Conservation (phyloP, 2,329 filamentous ascomycete species). For the Fusarium dimerum region DNA sequence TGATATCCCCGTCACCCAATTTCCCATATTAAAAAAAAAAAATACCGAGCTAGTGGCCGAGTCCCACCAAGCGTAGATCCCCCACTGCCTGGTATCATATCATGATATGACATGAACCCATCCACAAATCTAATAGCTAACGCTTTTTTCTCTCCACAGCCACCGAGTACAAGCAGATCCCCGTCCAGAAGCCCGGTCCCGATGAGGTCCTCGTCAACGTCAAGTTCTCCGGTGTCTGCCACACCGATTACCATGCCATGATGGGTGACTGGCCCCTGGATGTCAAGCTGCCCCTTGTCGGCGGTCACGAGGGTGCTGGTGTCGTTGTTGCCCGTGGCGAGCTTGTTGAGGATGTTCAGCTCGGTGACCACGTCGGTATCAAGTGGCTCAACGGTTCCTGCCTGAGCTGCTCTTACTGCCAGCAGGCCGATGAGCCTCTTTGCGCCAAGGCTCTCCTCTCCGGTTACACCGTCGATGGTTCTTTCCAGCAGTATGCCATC, state of each 20-base stretch:
- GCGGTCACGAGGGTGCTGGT: slow-evolving; percentile 79
- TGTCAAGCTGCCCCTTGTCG: slow-evolving; percentile 83
- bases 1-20: slow-evolving; percentile 1
- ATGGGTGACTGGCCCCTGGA: slow-evolving; percentile 86
- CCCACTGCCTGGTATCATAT: slow-evolving; percentile 15
- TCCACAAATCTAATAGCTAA: slow-evolving; percentile 12
- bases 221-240: slow-evolving; percentile 88
- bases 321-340: slow-evolving; percentile 78
- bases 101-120: not conserved
- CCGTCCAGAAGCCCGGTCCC: slow-evolving; percentile 76
- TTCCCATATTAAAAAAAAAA: not conserved
- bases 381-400: slow-evolving; percentile 94
- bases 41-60: slow-evolving; percentile 6
- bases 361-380: slow-evolving; percentile 85
- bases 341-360: slow-evolving; percentile 73
- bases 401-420: slow-evolving; percentile 81
- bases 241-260: slow-evolving; percentile 79
- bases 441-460: slow-evolving; percentile 76
- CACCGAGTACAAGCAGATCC: slow-evolving; percentile 76
- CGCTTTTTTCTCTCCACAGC: slow-evolving; percentile 42
- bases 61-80: slow-evolving; percentile 17
- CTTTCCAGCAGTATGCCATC: slow-evolving; percentile 90
- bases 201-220: slow-evolving; percentile 92
- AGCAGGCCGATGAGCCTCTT: slow-evolving; percentile 77
- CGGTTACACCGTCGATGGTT: slow-evolving; percentile 90